A percentile compares a stretch with the other conserved stretches of the same genome.
phyloP scores from a whole-genome alignment of 129 eudicot genomes.

The Tagetes erecta region DNA sequence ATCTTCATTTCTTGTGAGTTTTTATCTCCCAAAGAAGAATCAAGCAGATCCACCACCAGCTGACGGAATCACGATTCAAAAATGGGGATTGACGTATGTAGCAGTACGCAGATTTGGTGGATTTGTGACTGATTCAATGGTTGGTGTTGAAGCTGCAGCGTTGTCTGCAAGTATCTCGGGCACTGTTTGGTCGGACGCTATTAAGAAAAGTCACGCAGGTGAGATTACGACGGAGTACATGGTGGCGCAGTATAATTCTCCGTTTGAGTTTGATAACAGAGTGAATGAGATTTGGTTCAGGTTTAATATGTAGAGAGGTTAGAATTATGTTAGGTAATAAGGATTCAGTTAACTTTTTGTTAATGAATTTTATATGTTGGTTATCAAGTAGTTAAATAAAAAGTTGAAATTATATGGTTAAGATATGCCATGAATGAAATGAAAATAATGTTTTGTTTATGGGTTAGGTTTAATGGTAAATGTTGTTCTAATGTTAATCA shows the following conservation, averaged over 20 bases:
- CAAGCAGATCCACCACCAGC: slow-evolving; percentile 86
- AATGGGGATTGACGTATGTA: slow-evolving; percentile 64
- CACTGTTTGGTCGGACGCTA: slow-evolving; percentile 65
- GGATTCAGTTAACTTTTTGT: no score
- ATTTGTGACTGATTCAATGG: slow-evolving; percentile 51
- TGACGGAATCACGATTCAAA: slow-evolving; percentile 60
- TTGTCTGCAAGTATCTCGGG: slow-evolving; percentile 59
- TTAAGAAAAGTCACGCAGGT: slow-evolving; percentile 55
- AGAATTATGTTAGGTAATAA: neutral
- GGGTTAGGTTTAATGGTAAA: no score
- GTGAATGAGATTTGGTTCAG: slow-evolving; percentile 90
- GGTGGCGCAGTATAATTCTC: slow-evolving; percentile 87
- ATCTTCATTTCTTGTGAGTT: slow-evolving; percentile 76
- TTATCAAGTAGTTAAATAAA: no score
- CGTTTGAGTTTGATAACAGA: slow-evolving; percentile 75
- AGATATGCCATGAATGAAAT: no score
- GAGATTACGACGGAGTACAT: slow-evolving; percentile 51
- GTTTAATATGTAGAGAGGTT: slow-evolving; percentile 39
- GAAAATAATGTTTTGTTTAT: no score
- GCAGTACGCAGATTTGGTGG: slow-evolving; percentile 87
- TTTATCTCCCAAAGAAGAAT: slow-evolving; percentile 76
- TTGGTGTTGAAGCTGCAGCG: slow-evolving; percentile 78
- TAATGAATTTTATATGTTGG: no score
- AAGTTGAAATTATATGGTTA: no score
- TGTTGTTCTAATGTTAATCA: no score